A percentile compares a stretch with the other conserved stretches of the same genome.
These are phyloP conservation scores for Didymella keratinophila DNA, from an alignment of 2,329 filamentous ascomycete species.

Conservation along the genomic window DNA sequence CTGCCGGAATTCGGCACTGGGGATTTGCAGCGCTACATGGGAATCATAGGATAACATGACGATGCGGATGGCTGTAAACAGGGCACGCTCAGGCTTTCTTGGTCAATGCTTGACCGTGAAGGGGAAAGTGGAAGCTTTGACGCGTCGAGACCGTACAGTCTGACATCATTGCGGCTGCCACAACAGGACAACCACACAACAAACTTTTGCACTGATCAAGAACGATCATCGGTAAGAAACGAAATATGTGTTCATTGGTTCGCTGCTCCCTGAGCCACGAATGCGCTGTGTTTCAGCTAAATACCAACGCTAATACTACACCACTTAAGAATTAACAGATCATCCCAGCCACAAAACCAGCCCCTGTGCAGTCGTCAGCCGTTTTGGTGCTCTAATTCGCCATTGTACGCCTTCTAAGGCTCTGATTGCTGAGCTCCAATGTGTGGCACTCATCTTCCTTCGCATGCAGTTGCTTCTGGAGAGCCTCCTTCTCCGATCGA, in stretches of 20 bases:
- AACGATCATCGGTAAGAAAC: neutral
- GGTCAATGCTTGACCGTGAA: conserved; percentile 18
- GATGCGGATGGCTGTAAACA: conserved; percentile 25
- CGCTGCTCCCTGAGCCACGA: conserved; percentile 10
- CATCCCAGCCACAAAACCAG: conserved; percentile 14
- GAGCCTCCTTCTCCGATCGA: conserved; percentile 51
- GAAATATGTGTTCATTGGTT: conserved; percentile 3
- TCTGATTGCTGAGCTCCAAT: conserved; percentile 49
- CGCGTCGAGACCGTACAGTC: neutral
- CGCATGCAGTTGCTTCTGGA: conserved; percentile 50
- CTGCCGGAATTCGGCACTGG: conserved; percentile 19
- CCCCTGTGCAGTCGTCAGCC: neutral
- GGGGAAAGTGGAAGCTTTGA: conserved; percentile 12
- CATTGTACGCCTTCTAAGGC: conserved; percentile 36
- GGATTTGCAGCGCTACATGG: conserved; percentile 20
- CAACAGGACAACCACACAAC: conserved; percentile 8
- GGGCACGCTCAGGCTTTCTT: conserved; percentile 24
- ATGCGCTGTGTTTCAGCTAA: conserved; percentile 8
- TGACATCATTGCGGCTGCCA: conserved; percentile 15
- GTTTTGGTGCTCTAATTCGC: conserved; percentile 12
- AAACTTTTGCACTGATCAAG: conserved; percentile 4
- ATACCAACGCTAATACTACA: conserved; percentile 8
- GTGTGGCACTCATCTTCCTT: conserved; percentile 52
- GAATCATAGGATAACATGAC: conserved; percentile 23
- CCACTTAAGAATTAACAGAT: neutral